Evolutionary conservation across 73 alveolate genomes (phyloP).

Genomic region (Paramecium caudatum): DNA sequence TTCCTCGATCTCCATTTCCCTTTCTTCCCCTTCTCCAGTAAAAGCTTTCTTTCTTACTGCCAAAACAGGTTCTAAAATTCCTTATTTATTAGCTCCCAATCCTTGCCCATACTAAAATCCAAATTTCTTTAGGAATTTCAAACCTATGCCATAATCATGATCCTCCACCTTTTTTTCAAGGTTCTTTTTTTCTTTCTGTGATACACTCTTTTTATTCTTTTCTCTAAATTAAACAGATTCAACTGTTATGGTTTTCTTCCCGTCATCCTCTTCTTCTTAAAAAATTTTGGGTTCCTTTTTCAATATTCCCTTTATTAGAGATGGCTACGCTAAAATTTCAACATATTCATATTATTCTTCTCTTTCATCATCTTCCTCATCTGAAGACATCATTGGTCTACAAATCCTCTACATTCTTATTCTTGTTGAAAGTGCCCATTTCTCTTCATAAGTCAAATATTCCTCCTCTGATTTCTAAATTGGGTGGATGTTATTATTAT

Average conservation of each 20-base stretch:
- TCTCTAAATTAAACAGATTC: slow-evolving; percentile 1
- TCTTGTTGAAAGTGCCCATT: slow-evolving; percentile 3
- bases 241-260: background rate
- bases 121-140: background rate
- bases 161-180: slow-evolving; percentile 22
- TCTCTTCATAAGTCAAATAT: background rate
- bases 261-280: slow-evolving; percentile 12
- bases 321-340: background rate
- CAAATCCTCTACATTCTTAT: too few species aligned
- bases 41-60: background rate
- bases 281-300: background rate
- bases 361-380: background rate
- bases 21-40: background rate
- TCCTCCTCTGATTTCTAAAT: background rate
- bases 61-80: background rate
- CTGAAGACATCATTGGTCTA: too few species aligned
- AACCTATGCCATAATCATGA: slow-evolving; percentile 18
- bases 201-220: background rate
- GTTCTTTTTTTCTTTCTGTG: background rate
- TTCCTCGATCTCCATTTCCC: background rate
- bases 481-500: background rate
- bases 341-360: background rate
- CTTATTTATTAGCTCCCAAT: slow-evolving; percentile 20
- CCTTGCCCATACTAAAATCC: slow-evolving; percentile 26
- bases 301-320: background rate